These are phyloP conservation scores for Penicillium sp. DNA, from an alignment of 2,329 filamentous ascomycete genomes.

Conservation along the genomic window DNA sequence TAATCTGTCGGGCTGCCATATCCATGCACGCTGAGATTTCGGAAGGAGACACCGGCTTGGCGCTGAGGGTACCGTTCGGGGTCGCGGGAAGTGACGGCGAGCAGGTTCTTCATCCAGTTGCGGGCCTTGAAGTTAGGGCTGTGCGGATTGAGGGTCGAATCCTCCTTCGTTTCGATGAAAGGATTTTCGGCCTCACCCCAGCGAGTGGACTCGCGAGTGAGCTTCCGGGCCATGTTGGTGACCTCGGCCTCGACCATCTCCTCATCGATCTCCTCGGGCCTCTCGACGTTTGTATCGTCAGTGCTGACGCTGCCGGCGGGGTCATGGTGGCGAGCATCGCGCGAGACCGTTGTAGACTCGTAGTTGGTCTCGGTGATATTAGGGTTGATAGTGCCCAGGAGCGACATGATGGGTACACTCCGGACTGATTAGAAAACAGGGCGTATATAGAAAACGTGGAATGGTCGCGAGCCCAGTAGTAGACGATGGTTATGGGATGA, in stretches of 20 bases:
- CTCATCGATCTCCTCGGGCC: conserved; percentile 24
- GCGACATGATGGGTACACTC: conserved; percentile 29
- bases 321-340: conserved; percentile 20
- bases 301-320: conserved; percentile 26
- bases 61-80: conserved; percentile 54
- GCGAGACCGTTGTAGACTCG: conserved; percentile 8
- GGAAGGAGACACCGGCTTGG: conserved; percentile 64
- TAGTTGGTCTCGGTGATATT: conserved; percentile 21
- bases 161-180: conserved; percentile 34
- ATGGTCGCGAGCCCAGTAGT: background rate
- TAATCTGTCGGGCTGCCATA: conserved; percentile 68
- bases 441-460: background rate
- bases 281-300: conserved; percentile 29
- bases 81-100: conserved; percentile 48
- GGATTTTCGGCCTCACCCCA: conserved; percentile 33
- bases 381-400: conserved; percentile 35
- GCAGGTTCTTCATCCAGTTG: conserved; percentile 48
- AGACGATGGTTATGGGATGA: conserved; percentile 4
- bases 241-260: conserved; percentile 30
- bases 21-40: conserved; percentile 66
- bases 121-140: conserved; percentile 46
- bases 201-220: conserved; percentile 38
- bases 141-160: conserved; percentile 45
- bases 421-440: background rate
- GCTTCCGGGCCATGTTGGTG: conserved; percentile 32